These are phyloP conservation scores for Ustulina deusta DNA, from an alignment of 2,329 filamentous ascomycete species.

Conservation along the genomic window DNA sequence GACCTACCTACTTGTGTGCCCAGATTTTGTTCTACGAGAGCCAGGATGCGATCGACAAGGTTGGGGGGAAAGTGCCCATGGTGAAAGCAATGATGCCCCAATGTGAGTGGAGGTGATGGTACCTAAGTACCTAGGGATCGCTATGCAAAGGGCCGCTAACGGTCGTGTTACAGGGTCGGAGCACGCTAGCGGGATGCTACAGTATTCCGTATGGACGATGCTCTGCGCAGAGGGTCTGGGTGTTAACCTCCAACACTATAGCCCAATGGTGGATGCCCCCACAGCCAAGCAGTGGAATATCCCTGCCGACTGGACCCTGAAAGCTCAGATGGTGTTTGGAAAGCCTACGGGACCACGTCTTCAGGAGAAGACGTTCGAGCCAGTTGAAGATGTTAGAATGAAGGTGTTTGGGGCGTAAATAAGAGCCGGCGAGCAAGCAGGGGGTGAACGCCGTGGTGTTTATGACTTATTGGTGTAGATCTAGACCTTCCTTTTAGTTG, in stretches of 20 bases:
- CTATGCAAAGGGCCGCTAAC: slow-evolving; percentile 3
- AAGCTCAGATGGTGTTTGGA: slow-evolving; percentile 36
- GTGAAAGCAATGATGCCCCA: slow-evolving; percentile 32
- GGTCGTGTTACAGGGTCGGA: slow-evolving; percentile 23
- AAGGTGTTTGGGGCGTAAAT: slow-evolving; percentile 24
- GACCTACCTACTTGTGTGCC: neutral
- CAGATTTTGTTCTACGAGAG: slow-evolving; percentile 37
- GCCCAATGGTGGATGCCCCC: slow-evolving; percentile 25
- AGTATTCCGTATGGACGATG: slow-evolving; percentile 34
- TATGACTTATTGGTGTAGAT: neutral
- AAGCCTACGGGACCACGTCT: slow-evolving; percentile 26
- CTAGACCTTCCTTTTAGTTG: neutral
- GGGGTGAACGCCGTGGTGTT: neutral
- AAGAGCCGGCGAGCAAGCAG: neutral
- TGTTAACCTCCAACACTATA: slow-evolving; percentile 31
- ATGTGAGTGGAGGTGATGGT: slow-evolving; percentile 21
- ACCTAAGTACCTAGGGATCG: neutral
- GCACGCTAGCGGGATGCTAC: slow-evolving; percentile 32
- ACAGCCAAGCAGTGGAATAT: slow-evolving; percentile 31
- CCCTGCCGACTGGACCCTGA: slow-evolving; percentile 32
- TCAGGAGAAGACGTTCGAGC: slow-evolving; percentile 19
- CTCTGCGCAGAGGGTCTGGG: slow-evolving; percentile 32
- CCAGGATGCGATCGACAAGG: slow-evolving; percentile 28
- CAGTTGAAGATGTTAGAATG: slow-evolving; percentile 25
- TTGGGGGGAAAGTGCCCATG: neutral